phyloP scores from a whole-genome alignment of 768 basidiomycete species.

The Chiua virens region DNA sequence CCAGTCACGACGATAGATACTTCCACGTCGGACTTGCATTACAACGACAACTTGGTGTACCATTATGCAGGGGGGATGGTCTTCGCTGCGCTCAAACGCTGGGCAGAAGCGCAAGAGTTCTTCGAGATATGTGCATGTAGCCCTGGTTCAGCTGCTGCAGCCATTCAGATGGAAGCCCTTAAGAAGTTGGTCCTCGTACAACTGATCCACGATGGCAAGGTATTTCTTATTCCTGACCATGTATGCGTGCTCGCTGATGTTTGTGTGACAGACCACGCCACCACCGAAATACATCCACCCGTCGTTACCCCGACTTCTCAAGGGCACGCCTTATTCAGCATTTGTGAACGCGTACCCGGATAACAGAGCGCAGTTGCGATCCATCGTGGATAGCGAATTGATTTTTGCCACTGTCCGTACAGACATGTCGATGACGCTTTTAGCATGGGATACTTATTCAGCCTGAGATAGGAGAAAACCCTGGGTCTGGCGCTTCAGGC shows the following conservation, averaged over 20 bases:
- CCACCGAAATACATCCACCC: slow-evolving; percentile 77
- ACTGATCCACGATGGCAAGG: slow-evolving; percentile 75
- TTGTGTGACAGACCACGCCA: slow-evolving; percentile 29
- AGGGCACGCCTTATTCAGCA: slow-evolving; percentile 61
- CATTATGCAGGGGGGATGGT: slow-evolving; percentile 82
- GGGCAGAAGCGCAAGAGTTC: slow-evolving; percentile 69
- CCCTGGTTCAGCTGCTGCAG: slow-evolving; percentile 56
- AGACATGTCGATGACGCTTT: neutral
- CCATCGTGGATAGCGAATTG: slow-evolving; percentile 55
- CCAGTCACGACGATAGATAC: slow-evolving; percentile 69
- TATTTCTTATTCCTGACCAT: slow-evolving; percentile 23
- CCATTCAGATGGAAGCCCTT: slow-evolving; percentile 81
- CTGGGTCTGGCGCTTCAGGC: slow-evolving; percentile 68
- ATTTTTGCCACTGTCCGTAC: slow-evolving; percentile 52
- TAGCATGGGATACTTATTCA: slow-evolving; percentile 7
- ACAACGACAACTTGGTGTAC: slow-evolving; percentile 81
- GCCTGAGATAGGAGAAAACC: slow-evolving; percentile 59
- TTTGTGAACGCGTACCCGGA: slow-evolving; percentile 70
- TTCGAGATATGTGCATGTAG: slow-evolving; percentile 78
- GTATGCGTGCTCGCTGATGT: neutral
- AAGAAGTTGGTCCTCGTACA: slow-evolving; percentile 84
- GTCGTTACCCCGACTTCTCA: slow-evolving; percentile 57
- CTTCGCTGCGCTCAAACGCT: slow-evolving; percentile 59
- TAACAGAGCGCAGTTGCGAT: slow-evolving; percentile 43
- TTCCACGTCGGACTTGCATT: slow-evolving; percentile 58